These are phyloP conservation scores for Coniochaeta sp. DNA, from an alignment of 2,329 filamentous ascomycete species.

Conservation along the genomic window DNA sequence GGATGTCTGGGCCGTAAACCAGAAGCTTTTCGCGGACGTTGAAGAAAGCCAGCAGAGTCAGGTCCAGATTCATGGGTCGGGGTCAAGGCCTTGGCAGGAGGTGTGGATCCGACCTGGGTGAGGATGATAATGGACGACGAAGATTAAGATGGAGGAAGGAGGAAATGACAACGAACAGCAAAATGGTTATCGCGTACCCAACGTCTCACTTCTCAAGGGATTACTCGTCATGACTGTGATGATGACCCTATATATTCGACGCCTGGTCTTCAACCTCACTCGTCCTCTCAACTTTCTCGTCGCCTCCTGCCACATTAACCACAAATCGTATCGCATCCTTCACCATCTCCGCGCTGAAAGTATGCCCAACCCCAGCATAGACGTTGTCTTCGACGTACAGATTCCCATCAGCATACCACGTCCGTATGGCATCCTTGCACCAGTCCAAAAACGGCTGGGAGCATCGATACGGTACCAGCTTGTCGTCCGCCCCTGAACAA, in stretches of 20 bases:
- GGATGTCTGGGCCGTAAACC: slow-evolving; percentile 39
- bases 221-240: too few relatives aligned
- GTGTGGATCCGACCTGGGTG: slow-evolving; percentile 29
- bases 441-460: slow-evolving; percentile 53
- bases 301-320: slow-evolving; percentile 31
- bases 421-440: slow-evolving; percentile 44
- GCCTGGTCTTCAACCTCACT: slow-evolving; percentile 10
- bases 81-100: slow-evolving; percentile 15
- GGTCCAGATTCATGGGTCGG: slow-evolving; percentile 23
- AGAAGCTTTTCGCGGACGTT: slow-evolving; percentile 33
- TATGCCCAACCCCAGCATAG: slow-evolving; percentile 62
- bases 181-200: too few relatives aligned
- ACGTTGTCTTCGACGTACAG: slow-evolving; percentile 57
- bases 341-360: slow-evolving; percentile 62
- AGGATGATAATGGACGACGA: slow-evolving; percentile 11
- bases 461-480: slow-evolving; percentile 61
- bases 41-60: slow-evolving; percentile 27
- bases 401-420: slow-evolving; percentile 46
- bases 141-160: too few relatives aligned
- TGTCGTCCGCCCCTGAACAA: slow-evolving; percentile 60
- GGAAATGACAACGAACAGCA: too few relatives aligned
- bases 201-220: too few relatives aligned
- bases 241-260: slow-evolving; percentile 20
- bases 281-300: slow-evolving; percentile 14
- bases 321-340: slow-evolving; percentile 59